These are phyloP conservation scores for Fusarium succisae DNA, from an alignment of 2,329 filamentous ascomycete species.

Conservation along the genomic window DNA sequence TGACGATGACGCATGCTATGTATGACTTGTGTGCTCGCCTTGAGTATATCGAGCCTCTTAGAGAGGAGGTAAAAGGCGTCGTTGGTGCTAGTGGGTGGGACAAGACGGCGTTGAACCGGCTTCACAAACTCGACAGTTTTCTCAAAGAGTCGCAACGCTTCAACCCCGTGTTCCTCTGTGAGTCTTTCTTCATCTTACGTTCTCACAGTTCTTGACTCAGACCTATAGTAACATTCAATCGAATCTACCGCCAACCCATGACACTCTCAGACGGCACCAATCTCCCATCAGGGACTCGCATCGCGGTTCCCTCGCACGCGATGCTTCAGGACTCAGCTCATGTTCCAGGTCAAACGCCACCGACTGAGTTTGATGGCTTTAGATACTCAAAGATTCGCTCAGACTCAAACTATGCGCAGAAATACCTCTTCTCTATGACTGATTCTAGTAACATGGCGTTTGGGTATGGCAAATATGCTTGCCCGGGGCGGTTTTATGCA, in stretches of 20 bases:
- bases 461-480: neutral
- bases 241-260: neutral
- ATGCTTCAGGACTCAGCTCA: neutral
- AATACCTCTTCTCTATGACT: neutral
- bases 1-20: neutral
- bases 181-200: fast-evolving
- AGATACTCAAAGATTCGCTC: neutral
- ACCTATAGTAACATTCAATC: neutral
- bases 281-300: neutral
- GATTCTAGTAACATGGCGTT: neutral
- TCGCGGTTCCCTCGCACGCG: neutral
- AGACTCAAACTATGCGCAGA: neutral
- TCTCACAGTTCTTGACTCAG: fast-evolving
- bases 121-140: neutral
- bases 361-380: neutral
- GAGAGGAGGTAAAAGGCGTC: neutral
- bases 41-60: neutral
- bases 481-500: neutral
- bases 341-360: neutral
- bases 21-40: neutral
- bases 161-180: neutral
- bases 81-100: neutral
- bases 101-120: neutral
- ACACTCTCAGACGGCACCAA: neutral
- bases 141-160: neutral